These are phyloP conservation scores for Rhizoclosmatium globosum DNA, from an alignment of 192 early-diverging fungal species.

Conservation along the genomic window DNA sequence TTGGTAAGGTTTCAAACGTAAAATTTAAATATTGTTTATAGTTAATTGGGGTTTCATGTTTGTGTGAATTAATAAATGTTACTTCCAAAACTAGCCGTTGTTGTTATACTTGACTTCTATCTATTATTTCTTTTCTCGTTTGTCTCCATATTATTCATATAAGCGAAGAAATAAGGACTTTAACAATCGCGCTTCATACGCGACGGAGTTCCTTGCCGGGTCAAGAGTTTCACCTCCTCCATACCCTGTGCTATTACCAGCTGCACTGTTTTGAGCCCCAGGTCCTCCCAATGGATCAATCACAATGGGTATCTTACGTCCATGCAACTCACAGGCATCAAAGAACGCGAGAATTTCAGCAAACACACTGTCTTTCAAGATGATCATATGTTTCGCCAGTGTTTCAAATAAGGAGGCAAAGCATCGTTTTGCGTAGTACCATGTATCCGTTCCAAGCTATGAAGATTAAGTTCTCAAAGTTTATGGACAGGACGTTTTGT, in stretches of 20 bases:
- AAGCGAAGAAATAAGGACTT: conserved; percentile 64
- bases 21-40: no score
- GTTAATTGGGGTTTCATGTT: no score
- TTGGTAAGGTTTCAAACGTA: no score
- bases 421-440: conserved; percentile 73
- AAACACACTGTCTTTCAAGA: conserved; percentile 68
- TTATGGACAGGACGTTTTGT: conserved; percentile 4
- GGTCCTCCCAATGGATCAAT: conserved; percentile 54
- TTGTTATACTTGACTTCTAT: no score
- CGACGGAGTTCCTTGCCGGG: conserved; percentile 55
- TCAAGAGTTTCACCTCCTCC: conserved; percentile 44
- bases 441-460: conserved; percentile 72
- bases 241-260: conserved; percentile 18
- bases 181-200: conserved; percentile 63
- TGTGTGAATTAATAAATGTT: no score
- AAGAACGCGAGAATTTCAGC: conserved; percentile 65
- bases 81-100: no score
- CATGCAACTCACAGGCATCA: conserved; percentile 65
- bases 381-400: conserved; percentile 73
- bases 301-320: conserved; percentile 62
- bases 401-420: conserved; percentile 68
- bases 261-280: neutral
- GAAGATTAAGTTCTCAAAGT: conserved; percentile 13
- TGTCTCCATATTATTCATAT: conserved; percentile 41
- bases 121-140: no score